Evolutionary conservation across 1,139 yeast genomes (phyloP).

Genomic region (Suhomyces wounanorum): DNA sequence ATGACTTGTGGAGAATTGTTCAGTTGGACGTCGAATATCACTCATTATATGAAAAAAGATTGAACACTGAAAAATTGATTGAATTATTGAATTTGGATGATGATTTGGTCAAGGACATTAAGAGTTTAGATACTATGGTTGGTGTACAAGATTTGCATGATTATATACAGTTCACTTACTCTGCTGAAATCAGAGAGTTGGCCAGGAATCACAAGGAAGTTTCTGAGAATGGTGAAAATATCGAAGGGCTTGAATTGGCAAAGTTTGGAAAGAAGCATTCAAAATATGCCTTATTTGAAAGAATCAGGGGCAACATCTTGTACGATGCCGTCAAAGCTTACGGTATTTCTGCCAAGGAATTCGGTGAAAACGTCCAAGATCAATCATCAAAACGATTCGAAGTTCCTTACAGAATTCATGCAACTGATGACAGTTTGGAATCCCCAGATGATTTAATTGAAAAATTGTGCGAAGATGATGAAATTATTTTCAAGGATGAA

Average conservation of each 20-base stretch:
- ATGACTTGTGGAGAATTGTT: constrained; percentile 90
- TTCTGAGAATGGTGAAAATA: constrained; percentile 18
- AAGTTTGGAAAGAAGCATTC: constrained; percentile 59
- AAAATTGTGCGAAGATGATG: constrained; percentile 54
- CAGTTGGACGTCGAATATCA: constrained; percentile 88
- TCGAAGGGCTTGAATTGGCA: constrained; percentile 12
- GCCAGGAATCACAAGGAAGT: constrained; percentile 25
- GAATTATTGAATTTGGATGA: constrained; percentile 60
- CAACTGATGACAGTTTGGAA: constrained; percentile 70
- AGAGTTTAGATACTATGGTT: constrained; percentile 63
- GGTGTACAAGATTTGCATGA: constrained; percentile 89
- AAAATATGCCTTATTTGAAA: constrained; percentile 72
- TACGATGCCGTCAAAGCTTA: constrained; percentile 70
- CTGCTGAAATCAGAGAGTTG: constrained; percentile 63
- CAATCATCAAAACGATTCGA: constrained; percentile 49
- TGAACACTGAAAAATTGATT: constrained; percentile 60
- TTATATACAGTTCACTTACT: constrained; percentile 77
- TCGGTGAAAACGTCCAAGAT: constrained; percentile 81
- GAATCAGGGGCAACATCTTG: constrained; percentile 67
- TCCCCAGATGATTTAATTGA: constrained; percentile 68
- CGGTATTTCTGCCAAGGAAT: constrained; percentile 76
- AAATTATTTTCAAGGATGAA: constrained; percentile 57
- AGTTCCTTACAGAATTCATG: constrained; percentile 64
- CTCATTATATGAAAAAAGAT: constrained; percentile 76
- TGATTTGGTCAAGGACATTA: constrained; percentile 56